Evolutionary conservation across 1,284 basidiomycete genomes (phyloP).

Genomic region (Psilocybe mexicana): DNA sequence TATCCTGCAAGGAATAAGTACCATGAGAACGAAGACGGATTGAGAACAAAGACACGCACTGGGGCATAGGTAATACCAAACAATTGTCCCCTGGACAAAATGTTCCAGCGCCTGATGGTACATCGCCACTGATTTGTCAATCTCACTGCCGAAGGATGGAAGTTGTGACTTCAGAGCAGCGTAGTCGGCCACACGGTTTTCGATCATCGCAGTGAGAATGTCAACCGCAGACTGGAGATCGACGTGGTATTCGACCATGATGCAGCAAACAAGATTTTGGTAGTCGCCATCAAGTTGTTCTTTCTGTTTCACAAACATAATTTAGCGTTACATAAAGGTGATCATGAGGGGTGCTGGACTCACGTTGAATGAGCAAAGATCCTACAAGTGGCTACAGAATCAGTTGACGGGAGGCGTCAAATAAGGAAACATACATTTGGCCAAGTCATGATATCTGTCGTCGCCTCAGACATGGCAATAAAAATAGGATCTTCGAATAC

Average conservation of each 20-base stretch:
- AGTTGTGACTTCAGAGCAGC: not conserved
- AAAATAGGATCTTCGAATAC: not conserved
- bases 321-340: not conserved
- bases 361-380: not conserved
- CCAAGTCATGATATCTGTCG: not conserved
- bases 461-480: not conserved
- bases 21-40: not conserved
- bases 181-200: not conserved
- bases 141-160: not conserved
- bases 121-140: not conserved
- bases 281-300: not conserved
- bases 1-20: not conserved
- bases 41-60: not conserved
- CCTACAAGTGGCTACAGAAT: not conserved
- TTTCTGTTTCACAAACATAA: not conserved
- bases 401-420: not conserved
- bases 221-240: not conserved
- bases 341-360: not conserved
- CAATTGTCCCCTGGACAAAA: not conserved
- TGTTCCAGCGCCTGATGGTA: not conserved
- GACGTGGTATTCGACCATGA: not conserved
- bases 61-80: not conserved
- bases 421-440: not conserved
- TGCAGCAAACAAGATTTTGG: not conserved
- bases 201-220: not conserved